A percentile compares a stretch with the other conserved stretches of the same genome.
Evolutionary conservation across 306 rosid species (phyloP).

Genomic region (Mimosa pudica): DNA sequence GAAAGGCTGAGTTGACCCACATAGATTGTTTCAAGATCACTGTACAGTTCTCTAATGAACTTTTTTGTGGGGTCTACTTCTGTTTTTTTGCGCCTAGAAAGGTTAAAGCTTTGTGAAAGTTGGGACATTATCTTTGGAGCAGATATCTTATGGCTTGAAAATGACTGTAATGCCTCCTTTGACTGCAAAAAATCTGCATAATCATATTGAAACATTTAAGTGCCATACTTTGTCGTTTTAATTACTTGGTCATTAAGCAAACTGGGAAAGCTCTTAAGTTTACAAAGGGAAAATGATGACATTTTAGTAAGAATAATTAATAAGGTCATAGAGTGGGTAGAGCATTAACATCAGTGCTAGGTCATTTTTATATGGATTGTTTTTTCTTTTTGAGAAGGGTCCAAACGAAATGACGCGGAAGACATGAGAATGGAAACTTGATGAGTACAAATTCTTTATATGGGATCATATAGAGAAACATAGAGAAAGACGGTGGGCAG

Average conservation of each 20-base stretch:
- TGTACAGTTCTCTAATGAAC: conserved; percentile 48
- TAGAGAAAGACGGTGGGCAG: conserved; percentile 20
- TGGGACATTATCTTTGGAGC: conserved; percentile 46
- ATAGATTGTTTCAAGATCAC: conserved; percentile 79
- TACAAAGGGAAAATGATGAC: neutral
- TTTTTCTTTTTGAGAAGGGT: conserved; percentile 29
- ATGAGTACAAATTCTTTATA: conserved; percentile 5
- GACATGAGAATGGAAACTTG: conserved; percentile 8
- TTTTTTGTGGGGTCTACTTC: conserved; percentile 61
- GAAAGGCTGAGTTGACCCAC: conserved; percentile 95
- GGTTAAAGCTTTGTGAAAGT: conserved; percentile 49
- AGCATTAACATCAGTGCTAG: conserved; percentile 44
- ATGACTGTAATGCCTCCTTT: conserved; percentile 72
- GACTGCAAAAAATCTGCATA: conserved; percentile 62
- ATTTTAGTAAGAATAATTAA: conserved; percentile 21
- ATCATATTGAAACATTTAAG: conserved; percentile 22
- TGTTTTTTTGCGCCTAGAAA: conserved; percentile 46
- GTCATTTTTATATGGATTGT: conserved; percentile 28
- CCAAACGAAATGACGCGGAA: conserved; percentile 11
- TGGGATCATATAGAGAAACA: conserved; percentile 1
- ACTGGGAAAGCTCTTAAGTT: conserved; percentile 25
- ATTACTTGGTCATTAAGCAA: conserved; percentile 25
- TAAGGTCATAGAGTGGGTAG: conserved; percentile 33
- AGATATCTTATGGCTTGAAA: conserved; percentile 49
- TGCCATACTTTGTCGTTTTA: neutral